Evolutionary conservation across 192 early-diverging fungal species (phyloP).

Genomic region (Coemansia sp.): DNA sequence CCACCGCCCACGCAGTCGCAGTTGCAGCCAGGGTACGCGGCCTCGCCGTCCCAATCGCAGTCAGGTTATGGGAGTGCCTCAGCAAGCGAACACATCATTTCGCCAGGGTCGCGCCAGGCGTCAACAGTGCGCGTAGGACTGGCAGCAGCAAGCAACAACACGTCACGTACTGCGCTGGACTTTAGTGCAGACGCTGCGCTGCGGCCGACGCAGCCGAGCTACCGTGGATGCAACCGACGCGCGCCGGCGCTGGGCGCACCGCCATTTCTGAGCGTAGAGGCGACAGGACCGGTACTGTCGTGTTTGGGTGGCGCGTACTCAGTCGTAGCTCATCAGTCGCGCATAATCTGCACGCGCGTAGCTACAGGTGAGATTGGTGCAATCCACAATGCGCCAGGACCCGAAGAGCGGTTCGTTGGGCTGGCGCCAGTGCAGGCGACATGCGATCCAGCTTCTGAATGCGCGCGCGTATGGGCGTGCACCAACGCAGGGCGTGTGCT

Average conservation of each 20-base stretch:
- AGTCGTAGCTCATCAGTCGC: slow-evolving; percentile 39
- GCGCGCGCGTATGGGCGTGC: slow-evolving; percentile 37
- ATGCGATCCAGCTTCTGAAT: slow-evolving; percentile 24
- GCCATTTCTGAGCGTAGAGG: slow-evolving; percentile 39
- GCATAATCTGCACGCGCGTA: slow-evolving; percentile 47
- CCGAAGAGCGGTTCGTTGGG: slow-evolving; percentile 51
- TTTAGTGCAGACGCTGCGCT: slow-evolving; percentile 29
- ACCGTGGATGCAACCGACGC: slow-evolving; percentile 29
- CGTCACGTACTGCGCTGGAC: slow-evolving; percentile 38
- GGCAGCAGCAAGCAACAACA: slow-evolving; percentile 11
- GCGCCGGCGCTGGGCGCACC: slow-evolving; percentile 38
- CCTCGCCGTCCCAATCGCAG: neutral
- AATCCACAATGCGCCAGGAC: slow-evolving; percentile 46
- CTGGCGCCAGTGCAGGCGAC: slow-evolving; percentile 36
- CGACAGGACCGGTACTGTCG: slow-evolving; percentile 17
- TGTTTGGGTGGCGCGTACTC: slow-evolving; percentile 41
- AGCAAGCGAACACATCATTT: neutral
- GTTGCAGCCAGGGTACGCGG: neutral
- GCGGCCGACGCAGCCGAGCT: slow-evolving; percentile 28
- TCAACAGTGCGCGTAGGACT: neutral
- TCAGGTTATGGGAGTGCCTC: neutral
- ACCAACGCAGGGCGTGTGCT: slow-evolving; percentile 38
- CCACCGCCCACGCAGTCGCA: slow-evolving; percentile 23
- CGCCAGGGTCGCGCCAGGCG: slow-evolving; percentile 8
- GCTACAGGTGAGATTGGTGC: slow-evolving; percentile 50